Evolutionary conservation across 1,284 basidiomycete species (phyloP), one percentile per base, ranked within the genome.

Genomic region (Inonotus hispidus): DNA sequence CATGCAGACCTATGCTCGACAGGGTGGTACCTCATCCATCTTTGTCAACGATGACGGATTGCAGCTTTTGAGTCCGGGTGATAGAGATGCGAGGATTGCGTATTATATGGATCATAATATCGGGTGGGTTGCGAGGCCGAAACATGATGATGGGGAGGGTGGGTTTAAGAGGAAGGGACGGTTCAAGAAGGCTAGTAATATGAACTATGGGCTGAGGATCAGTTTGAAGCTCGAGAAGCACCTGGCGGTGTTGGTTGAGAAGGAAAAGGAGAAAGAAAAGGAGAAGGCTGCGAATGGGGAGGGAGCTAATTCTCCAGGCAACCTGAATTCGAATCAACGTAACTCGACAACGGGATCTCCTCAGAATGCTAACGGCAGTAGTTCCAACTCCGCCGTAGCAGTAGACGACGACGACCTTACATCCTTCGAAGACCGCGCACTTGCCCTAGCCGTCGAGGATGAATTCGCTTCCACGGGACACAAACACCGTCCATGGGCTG

Each of bases 101-200:
- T 93, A 86, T 71, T 94, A 93, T 69, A 84, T 87, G 27, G 84
- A 87, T 56, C 89, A 93, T 69, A 87, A 84, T 68, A 88, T 93
- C 67, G 90, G 87, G 35, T 93, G 88, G 83, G 87, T 92, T 60
- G 87, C 92, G 21, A 84, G 92, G 52, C 91, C 92, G 3, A 79
- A 79, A 53, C 85, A 89, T 70, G 82, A 85, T 67, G 74, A 74
- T 66, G 71, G 25, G 21, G 66, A 71, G n/a, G 83, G 83, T 68
- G 90, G 89, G 0, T 94, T 85, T 75, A 79, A 83, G 59, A 88
- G 93, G 57, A 87, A 88, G 16, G 92, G 92, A 63, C 83, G 90
- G 32, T 94, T 93, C 79, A 93, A 94, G 79, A 94, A 94, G 73
- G 91, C 90, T 0, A 87, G 85, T 0, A 94, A 95, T 73, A 90